Base-by-base conservation (phyloP, 208 protist species). In the Herpetomonas tarakana region DNA sequence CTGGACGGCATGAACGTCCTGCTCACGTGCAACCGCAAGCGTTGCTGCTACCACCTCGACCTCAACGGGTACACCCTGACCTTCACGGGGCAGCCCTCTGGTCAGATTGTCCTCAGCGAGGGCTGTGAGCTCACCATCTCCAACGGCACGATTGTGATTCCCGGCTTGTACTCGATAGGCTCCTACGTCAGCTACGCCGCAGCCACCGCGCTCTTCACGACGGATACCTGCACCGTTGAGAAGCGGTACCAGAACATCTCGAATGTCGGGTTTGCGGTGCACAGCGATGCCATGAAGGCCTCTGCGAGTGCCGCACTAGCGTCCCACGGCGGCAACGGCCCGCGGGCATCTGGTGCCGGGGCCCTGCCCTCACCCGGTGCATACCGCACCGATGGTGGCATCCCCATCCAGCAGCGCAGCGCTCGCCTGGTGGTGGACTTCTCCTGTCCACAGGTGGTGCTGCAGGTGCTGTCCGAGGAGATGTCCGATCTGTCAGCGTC, bases 131-230 rank as follows among this genome's bases (percentile, higher is more conserved):
- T 96, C 61, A 90, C 76, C 28, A 82, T 96, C 56, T 86, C 75
- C 21, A 96, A 93, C 76, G 90, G 90, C 55, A 82, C 74, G n/a
- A 58, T 96, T 39, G 58, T 83, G 12, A 62, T 96, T 2, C 82
- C 90, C 0, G 86, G 90, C 51, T 75, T 87, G 74, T 92, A 92
- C 73, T 67, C 76, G 1, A 61, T 96, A 41, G 75, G 80, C 64
- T 93, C 86, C 19, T 96, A 88, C 74, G 81, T 91, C 21, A 87
- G 85, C 67, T 93, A 85, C 55, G 86, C 76, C 25, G 45, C 76
- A 7, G 74, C 74, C 29, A 70, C 89, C 9, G 51, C 73, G 12
- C 74, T 95, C 9, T 72, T 81, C 60, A 89, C 75, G 9, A 75
- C 74, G 26, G 58, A 65, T 30, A 72, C 61, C 35, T 91, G 78